Conservation (phyloP, 2,329 filamentous ascomycete genomes). For the Macrophomina phaseolina region DNA sequence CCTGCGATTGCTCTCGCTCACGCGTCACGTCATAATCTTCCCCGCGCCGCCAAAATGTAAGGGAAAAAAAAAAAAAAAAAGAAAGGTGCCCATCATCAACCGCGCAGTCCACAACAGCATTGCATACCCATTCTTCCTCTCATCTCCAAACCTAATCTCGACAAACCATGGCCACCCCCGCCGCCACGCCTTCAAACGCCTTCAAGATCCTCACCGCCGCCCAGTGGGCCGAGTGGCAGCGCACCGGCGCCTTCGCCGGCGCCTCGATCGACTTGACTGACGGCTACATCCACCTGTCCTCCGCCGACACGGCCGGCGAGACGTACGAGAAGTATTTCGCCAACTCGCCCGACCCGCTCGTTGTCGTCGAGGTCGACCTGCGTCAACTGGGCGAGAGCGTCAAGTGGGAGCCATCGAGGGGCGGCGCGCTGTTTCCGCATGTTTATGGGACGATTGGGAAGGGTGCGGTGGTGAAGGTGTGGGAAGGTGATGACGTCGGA, state of each 20-base stretch:
- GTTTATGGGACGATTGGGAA: constrained; percentile 23
- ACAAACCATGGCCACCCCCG: not conserved
- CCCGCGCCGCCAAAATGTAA: not conserved
- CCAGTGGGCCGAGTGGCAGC: constrained; percentile 25
- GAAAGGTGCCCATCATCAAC: no score
- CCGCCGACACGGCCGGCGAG: constrained; percentile 25
- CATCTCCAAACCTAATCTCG: no score
- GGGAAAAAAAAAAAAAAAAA: no score
- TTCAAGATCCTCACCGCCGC: constrained; percentile 30
- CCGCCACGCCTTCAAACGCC: not conserved
- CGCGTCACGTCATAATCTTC: not conserved
- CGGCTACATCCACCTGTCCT: constrained; percentile 32
- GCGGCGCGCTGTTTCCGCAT: constrained; percentile 28
- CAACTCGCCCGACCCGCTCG: constrained; percentile 4
- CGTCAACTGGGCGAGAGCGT: constrained; percentile 26
- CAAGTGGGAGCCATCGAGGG: constrained; percentile 29
- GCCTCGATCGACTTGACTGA: constrained; percentile 30
- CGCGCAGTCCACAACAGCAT: no score
- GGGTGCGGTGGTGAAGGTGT: not conserved
- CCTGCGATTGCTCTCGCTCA: no score
- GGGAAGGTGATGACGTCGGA: not conserved
- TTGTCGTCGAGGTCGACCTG: constrained; percentile 30
- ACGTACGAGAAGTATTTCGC: constrained; percentile 30
- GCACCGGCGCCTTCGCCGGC: constrained; percentile 26
- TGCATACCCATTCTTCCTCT: not conserved